A percentile compares a stretch with the other conserved stretches of the same genome.
These are phyloP conservation scores for Monoraphidium neglectum DNA, from an alignment of 139 green algal genomes.

Conservation along the genomic window DNA sequence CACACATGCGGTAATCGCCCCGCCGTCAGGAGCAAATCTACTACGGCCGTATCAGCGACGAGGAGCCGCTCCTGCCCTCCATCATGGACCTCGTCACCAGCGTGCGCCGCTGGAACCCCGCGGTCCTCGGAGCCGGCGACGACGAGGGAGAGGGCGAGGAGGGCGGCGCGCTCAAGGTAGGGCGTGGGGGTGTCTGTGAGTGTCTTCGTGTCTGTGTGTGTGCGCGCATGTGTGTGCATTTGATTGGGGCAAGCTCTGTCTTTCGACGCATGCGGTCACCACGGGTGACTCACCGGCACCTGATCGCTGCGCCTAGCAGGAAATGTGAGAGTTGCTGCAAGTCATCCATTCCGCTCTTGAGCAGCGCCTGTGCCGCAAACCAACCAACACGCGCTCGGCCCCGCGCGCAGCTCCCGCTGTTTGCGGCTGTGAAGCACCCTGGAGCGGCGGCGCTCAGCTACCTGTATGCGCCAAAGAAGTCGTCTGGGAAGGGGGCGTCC, in stretches of 20 bases:
- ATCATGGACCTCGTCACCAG: constrained; percentile 50
- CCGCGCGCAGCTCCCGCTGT: background rate
- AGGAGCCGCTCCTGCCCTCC: constrained; percentile 45
- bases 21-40: constrained; percentile 50
- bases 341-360: no score
- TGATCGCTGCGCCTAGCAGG: no score
- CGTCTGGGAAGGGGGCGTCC: no score
- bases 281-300: no score
- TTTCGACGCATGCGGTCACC: no score
- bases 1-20: no score
- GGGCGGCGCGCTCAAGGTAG: background rate
- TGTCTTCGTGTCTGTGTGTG: background rate
- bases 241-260: no score
- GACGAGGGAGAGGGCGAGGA: background rate
- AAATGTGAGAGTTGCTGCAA: no score
- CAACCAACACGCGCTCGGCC: background rate
- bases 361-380: no score
- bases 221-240: no score
- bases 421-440: background rate
- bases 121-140: constrained; percentile 32
- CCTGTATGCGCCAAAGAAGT: no score
- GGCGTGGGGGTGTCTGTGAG: no score
- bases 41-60: constrained; percentile 7
- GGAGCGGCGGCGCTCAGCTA: constrained; percentile 18
- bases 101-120: constrained; percentile 52